Conservation (phyloP, 2,329 filamentous ascomycete genomes). For the Neoascochyta sp. region DNA sequence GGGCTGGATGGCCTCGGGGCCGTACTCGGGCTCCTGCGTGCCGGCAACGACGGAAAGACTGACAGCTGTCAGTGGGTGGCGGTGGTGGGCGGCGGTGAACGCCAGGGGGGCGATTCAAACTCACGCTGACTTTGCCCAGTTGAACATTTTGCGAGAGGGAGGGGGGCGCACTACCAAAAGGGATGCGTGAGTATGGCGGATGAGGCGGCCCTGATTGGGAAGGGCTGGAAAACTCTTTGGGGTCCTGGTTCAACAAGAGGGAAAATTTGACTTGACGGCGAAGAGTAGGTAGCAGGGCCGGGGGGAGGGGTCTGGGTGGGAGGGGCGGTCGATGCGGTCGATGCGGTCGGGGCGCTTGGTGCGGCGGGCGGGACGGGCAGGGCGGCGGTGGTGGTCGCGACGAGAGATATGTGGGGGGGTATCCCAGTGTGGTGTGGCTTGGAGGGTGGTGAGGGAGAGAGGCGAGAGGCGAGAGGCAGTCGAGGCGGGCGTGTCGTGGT, state of each 20-base stretch:
- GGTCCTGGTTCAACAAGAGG: constrained; percentile 21
- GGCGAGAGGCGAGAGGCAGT: constrained; percentile 6
- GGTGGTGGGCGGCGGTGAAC: too few species aligned
- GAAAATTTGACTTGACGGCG: constrained; percentile 26
- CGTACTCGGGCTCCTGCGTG: constrained; percentile 95
- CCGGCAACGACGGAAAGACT: constrained; percentile 76
- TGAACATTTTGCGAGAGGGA: constrained; percentile 62
- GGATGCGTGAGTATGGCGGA: constrained; percentile 23
- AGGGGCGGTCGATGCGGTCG: too few species aligned
- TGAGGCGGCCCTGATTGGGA: constrained; percentile 18
- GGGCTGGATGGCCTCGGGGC: constrained; percentile 78
- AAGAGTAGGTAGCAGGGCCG: constrained; percentile 17
- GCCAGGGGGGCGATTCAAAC: constrained; percentile 41
- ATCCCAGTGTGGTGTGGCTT: constrained; percentile 4
- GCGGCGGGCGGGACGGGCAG: constrained; percentile 4
- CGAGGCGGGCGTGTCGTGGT: too few species aligned
- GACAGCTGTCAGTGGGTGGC: too few species aligned
- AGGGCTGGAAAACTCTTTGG: constrained; percentile 28
- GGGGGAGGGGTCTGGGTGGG: too few species aligned
- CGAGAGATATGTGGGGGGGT: constrained; percentile 1
- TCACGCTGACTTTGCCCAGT: constrained; percentile 91
- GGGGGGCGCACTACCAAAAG: constrained; percentile 32
- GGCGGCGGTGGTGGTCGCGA: constrained; percentile 1
- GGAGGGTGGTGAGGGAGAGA: constrained; percentile 5
- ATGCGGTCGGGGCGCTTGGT: constrained; percentile 11